These are phyloP conservation scores for Phaeoacremonium minimum DNA, from an alignment of 2,329 filamentous ascomycete species.

Conservation along the genomic window DNA sequence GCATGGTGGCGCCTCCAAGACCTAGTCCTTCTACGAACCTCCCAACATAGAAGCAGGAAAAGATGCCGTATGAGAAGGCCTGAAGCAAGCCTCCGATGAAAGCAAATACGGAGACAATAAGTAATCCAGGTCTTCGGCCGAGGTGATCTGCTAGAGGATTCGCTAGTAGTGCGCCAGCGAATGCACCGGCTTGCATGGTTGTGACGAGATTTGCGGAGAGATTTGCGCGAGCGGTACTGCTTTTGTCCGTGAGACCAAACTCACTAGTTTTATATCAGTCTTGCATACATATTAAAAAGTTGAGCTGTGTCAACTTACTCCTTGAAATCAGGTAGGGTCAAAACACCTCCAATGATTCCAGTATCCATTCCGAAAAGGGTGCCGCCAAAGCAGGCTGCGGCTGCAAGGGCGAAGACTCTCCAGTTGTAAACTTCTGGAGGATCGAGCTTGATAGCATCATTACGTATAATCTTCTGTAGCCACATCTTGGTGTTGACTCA, in stretches of 20 bases:
- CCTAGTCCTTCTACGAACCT: slow-evolving; percentile 47
- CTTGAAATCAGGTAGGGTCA: slow-evolving; percentile 7
- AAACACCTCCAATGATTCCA: slow-evolving; percentile 9
- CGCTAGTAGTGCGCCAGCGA: slow-evolving; percentile 35
- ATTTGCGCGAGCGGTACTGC: slow-evolving; percentile 42
- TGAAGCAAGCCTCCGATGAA: slow-evolving; percentile 59
- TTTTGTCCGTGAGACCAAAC: slow-evolving; percentile 41
- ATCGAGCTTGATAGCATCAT: slow-evolving; percentile 62
- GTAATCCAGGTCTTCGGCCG: slow-evolving; percentile 50
- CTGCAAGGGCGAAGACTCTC: slow-evolving; percentile 62
- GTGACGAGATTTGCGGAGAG: slow-evolving; percentile 63
- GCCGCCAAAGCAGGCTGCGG: slow-evolving; percentile 36
- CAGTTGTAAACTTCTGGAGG: slow-evolving; percentile 67
- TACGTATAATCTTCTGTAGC: slow-evolving; percentile 41
- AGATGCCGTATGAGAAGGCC: slow-evolving; percentile 48
- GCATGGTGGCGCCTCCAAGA: slow-evolving; percentile 34
- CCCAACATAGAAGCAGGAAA: slow-evolving; percentile 59
- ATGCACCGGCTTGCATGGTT: slow-evolving; percentile 39
- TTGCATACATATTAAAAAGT: no score
- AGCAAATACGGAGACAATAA: slow-evolving; percentile 50
- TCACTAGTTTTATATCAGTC: slow-evolving; percentile 30
- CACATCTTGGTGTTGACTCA: slow-evolving; percentile 12
- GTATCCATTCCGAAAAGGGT: slow-evolving; percentile 14
- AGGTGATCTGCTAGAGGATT: slow-evolving; percentile 46
- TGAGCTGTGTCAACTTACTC: no score